These are phyloP conservation scores for Melastoma candidum DNA, from an alignment of 441 rosid species.

Conservation along the genomic window DNA sequence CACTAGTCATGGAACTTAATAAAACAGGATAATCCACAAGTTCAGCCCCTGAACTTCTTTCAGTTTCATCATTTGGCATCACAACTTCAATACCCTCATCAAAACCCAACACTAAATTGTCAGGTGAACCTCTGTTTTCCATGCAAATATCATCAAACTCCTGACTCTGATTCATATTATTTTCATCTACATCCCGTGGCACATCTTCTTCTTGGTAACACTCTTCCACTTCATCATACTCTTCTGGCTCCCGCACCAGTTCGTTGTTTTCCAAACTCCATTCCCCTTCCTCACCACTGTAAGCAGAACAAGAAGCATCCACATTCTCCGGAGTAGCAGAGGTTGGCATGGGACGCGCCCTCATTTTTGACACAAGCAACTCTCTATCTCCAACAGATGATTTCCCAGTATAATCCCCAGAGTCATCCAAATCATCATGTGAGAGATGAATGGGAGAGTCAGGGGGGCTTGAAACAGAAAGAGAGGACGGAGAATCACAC, in stretches of 20 bases:
- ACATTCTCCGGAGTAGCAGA: constrained; percentile 39
- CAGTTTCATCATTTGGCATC: constrained; percentile 71
- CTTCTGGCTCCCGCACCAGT: constrained; percentile 80
- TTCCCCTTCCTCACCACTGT: constrained; percentile 76
- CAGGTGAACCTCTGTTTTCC: constrained; percentile 46
- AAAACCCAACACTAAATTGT: constrained; percentile 71
- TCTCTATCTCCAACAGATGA: constrained; percentile 35
- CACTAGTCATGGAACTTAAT: constrained; percentile 27
- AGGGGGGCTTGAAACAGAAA: constrained; percentile 90
- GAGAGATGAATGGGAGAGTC: constrained; percentile 86
- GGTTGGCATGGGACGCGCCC: constrained; percentile 26
- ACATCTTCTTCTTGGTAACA: constrained; percentile 80
- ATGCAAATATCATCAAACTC: constrained; percentile 57
- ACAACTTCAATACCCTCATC: constrained; percentile 85
- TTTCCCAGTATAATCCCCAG: constrained; percentile 47
- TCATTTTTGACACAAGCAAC: constrained; percentile 26
- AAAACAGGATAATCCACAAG: constrained; percentile 31
- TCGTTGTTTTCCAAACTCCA: constrained; percentile 67
- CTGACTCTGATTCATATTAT: constrained; percentile 36
- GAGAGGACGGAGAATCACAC: constrained; percentile 92
- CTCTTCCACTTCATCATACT: constrained; percentile 88
- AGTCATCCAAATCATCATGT: constrained; percentile 92
- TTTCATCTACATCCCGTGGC: constrained; percentile 62
- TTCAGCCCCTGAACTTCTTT: constrained; percentile 43
- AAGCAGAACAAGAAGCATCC: constrained; percentile 38